phyloP scores from a whole-genome alignment of 148 eudicot genomes.

The Mesembryanthemum crystallinum region DNA sequence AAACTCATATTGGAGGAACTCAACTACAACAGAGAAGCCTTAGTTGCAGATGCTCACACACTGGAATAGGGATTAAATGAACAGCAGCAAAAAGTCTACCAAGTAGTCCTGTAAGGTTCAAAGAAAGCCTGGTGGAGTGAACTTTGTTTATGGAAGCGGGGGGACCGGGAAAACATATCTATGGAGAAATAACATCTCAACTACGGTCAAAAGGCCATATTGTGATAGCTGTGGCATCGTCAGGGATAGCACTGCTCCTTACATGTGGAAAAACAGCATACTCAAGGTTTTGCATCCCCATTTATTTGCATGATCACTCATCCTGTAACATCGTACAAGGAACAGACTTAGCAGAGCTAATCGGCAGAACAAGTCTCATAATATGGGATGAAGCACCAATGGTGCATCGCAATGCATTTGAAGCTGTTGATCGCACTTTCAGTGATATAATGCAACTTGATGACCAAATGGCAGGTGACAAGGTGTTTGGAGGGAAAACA shows the following conservation, averaged over 20 bases:
- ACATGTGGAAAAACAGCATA: not conserved
- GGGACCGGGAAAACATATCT: not conserved
- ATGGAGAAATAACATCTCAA: not conserved
- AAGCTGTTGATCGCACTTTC: not conserved
- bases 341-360: not conserved
- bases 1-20: constrained; percentile 9
- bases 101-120: not conserved
- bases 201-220: not conserved
- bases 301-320: not conserved
- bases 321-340: not conserved
- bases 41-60: not conserved
- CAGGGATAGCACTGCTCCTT: not conserved
- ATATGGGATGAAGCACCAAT: constrained; percentile 8
- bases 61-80: not conserved
- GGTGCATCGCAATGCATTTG: not conserved
- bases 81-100: not conserved
- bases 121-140: not conserved
- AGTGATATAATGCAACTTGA: not conserved
- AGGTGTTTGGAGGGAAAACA: not conserved
- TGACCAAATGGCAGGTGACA: no score
- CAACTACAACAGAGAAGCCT: not conserved
- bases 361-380: not conserved
- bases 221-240: not conserved
- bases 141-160: not conserved
- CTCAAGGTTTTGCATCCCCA: not conserved